phyloP scores from a whole-genome alignment of 345 rosid species.

The Boechera divaricarpa region DNA sequence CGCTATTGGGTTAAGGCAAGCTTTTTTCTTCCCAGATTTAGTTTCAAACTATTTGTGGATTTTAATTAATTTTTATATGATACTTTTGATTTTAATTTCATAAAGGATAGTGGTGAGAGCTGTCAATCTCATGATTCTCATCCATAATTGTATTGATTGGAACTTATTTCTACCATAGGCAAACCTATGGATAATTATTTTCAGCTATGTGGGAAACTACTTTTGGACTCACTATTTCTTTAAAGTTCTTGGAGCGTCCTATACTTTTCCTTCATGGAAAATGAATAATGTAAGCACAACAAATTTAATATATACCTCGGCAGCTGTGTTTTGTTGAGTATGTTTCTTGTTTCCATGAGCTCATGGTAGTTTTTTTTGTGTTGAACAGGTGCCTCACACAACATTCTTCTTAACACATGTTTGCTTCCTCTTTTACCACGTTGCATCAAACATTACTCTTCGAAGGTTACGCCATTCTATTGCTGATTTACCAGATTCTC shows the following conservation, averaged over 20 bases:
- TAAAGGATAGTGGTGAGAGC: not conserved
- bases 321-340: not conserved
- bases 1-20: conserved; percentile 99
- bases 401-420: conserved; percentile 94
- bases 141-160: conserved; percentile 21
- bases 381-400: conserved; percentile 91
- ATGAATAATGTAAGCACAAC: conserved; percentile 82
- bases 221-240: conserved; percentile 99
- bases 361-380: conserved; percentile 22
- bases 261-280: conserved; percentile 98
- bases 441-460: conserved; percentile 84
- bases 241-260: conserved; percentile 95
- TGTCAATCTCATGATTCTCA: conserved; percentile 22
- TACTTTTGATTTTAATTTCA: not conserved
- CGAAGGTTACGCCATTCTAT: conserved; percentile 75
- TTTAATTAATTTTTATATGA: not conserved
- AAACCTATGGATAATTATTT: conserved; percentile 83
- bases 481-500: conserved; percentile 69
- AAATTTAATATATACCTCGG: not conserved
- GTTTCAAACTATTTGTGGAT: not conserved
- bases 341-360: conserved; percentile 18
- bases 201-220: conserved; percentile 97
- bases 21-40: conserved; percentile 26
- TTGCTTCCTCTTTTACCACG: conserved; percentile 96
- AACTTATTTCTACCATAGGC: conserved; percentile 61